phyloP scores from a whole-genome alignment of 2,329 filamentous ascomycete genomes.

The Elsinoe necatrix region DNA sequence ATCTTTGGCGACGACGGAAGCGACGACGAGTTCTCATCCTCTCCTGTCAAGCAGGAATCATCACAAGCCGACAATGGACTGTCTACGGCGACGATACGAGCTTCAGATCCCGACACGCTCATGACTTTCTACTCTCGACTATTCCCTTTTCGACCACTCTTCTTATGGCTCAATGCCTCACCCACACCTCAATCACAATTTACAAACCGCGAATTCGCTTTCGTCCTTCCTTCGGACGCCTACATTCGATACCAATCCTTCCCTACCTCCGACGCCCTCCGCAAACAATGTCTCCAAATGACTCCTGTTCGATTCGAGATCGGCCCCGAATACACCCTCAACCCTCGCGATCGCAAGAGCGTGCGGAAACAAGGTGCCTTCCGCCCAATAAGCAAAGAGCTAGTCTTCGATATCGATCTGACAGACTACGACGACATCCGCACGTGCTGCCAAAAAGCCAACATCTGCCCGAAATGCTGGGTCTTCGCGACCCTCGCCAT shows the following conservation, averaged over 20 bases:
- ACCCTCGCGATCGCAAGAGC: slow-evolving; percentile 86
- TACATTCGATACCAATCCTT: slow-evolving; percentile 89
- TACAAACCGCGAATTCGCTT: slow-evolving; percentile 87
- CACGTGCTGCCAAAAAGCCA: slow-evolving; percentile 88
- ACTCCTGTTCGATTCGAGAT: slow-evolving; percentile 96
- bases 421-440: slow-evolving; percentile 97
- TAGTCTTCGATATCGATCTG: slow-evolving; percentile 99
- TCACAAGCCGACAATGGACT: slow-evolving; percentile 35
- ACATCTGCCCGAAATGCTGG: slow-evolving; percentile 93
- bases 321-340: slow-evolving; percentile 89
- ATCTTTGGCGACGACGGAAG: slow-evolving; percentile 51
- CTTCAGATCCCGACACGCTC: slow-evolving; percentile 74
- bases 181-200: slow-evolving; percentile 81
- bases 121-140: slow-evolving; percentile 90
- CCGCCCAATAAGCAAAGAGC: slow-evolving; percentile 79
- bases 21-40: slow-evolving; percentile 51
- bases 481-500: slow-evolving; percentile 96
- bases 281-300: slow-evolving; percentile 80
- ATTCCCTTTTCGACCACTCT: slow-evolving; percentile 89
- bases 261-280: slow-evolving; percentile 60
- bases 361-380: slow-evolving; percentile 73
- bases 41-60: slow-evolving; percentile 37
- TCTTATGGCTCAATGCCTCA: slow-evolving; percentile 96
- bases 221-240: slow-evolving; percentile 84
- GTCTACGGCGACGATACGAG: slow-evolving; percentile 22